Base-by-base conservation (phyloP, 2,329 filamentous ascomycete species). In the Xylaria sp. region DNA sequence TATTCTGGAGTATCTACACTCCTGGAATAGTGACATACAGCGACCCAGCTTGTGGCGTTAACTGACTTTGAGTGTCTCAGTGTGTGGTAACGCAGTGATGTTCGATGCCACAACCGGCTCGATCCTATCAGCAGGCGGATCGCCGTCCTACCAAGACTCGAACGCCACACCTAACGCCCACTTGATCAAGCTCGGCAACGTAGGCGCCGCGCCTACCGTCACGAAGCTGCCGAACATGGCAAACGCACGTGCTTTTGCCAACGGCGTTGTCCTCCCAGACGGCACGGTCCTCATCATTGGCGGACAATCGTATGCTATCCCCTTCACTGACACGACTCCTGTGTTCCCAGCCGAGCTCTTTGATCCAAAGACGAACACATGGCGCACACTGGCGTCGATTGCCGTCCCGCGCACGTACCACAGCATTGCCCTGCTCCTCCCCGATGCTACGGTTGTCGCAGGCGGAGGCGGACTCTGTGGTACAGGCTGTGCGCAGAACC, bases 11-110 rank as follows among this genome's bases (percentile, higher is more conserved):
- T 10, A 9, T 36, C 23, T 23, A 23, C 23, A 23, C 23, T 23
- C 7, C 31, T 2, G 38, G 5, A 6, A 40, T 11, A 40, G 4
- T 15, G 7, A 28, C 23, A 38, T 38, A 56, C 4, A 2, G 5
- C 36, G 20, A 40, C 42, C n/a, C 4, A 40, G 6, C 6, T 26
- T 57, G 36, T 31, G 36, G 10, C 38, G 11, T 40, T 26, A n/a
- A 42, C 65, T 60, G 23, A 60, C 48, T 3, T 6, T 7, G 6
- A 13, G 15, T 17, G 1, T 17, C 4, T 4, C 23, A 6, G 87
- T 88, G 86, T 82, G 80, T 63, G 86, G 85, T 10, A 82, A 80
- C 59, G 82, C 82, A 5, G 80, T 84, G 64, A 86, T 88, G 84
- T 87, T 83, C 70, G 85, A 88, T 71, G 84, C 85, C 53, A 75